Percentiles rank a stretch among this genome's conserved stretches.
Evolutionary conservation across 2,329 filamentous ascomycete genomes (phyloP).

Genomic region (Aureobasidium sp.): DNA sequence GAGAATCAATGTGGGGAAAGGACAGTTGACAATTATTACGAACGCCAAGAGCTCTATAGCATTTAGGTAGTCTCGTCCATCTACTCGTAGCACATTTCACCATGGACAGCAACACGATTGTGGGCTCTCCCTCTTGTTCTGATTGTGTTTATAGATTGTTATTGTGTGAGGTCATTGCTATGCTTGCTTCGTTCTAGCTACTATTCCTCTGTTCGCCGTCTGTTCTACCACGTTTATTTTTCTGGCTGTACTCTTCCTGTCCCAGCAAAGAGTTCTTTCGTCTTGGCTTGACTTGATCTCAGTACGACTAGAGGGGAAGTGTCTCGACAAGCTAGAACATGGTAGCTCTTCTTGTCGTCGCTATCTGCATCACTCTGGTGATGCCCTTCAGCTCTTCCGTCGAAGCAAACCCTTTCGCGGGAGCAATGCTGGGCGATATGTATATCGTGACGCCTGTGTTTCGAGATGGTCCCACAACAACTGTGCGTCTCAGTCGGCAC

Average conservation of each 20-base stretch:
- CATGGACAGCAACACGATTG: background rate
- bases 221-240: background rate
- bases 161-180: background rate
- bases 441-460: background rate
- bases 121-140: background rate
- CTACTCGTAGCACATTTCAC: background rate
- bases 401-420: background rate
- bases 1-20: background rate
- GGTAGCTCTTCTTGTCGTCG: background rate
- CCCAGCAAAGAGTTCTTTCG: background rate
- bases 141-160: background rate
- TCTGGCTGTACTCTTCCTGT: background rate
- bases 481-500: background rate
- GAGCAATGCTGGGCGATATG: background rate
- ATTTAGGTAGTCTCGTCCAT: background rate
- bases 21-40: too few species aligned
- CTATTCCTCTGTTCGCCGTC: background rate
- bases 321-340: background rate
- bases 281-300: background rate
- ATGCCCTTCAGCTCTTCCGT: background rate
- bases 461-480: background rate
- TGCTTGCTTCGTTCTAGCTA: background rate
- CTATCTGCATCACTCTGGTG: background rate
- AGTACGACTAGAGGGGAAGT: background rate
- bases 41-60: too few species aligned